Conservation (phyloP, 257 asterid genomes). For the Mitragyna speciosa region DNA sequence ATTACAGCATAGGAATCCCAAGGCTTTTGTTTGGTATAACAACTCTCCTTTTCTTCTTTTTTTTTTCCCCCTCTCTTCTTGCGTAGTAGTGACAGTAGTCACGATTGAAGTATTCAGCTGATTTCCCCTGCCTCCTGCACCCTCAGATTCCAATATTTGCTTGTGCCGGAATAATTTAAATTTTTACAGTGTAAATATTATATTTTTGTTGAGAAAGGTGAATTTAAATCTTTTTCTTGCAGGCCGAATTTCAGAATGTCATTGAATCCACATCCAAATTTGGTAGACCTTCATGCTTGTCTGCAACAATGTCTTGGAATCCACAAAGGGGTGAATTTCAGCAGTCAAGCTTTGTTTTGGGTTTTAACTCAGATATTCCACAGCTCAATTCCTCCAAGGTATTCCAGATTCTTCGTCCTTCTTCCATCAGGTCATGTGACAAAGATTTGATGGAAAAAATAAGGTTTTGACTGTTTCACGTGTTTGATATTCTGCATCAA, state of each 20-base stretch:
- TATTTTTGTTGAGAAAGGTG: not conserved
- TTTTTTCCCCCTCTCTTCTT: not conserved
- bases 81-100: not conserved
- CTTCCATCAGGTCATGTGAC: not conserved
- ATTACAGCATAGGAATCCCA: not conserved
- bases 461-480: not conserved
- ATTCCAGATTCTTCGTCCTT: constrained; percentile 9
- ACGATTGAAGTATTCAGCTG: not conserved
- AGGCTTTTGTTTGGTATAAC: not conserved
- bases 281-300: constrained; percentile 56
- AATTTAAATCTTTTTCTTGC: not conserved
- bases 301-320: constrained; percentile 91
- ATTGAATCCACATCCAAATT: constrained; percentile 72
- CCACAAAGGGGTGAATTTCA: constrained; percentile 64
- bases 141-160: not conserved
- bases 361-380: constrained; percentile 67
- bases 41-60: not conserved
- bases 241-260: constrained; percentile 90
- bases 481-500: constrained; percentile 1
- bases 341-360: constrained; percentile 77
- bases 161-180: not conserved
- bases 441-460: not conserved
- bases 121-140: not conserved
- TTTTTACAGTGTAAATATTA: not conserved
- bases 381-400: constrained; percentile 86